Conservation (phyloP, 2,329 filamentous ascomycete genomes). For the Zalaria sp. region DNA sequence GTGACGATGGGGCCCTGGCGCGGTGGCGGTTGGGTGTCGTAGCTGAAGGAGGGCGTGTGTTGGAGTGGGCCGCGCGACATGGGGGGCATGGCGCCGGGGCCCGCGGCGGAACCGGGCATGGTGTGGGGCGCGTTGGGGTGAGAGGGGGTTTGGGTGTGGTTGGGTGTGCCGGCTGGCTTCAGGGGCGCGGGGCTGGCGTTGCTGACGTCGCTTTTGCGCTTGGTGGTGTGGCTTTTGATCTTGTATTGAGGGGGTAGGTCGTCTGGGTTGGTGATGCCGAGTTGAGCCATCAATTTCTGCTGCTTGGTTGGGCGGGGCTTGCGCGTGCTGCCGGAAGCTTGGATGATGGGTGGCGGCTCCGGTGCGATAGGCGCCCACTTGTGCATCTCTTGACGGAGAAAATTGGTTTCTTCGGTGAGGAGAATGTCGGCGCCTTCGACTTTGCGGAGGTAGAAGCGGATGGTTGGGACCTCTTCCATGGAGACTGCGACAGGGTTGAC, state of each 20-base stretch:
- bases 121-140: conserved; percentile 5
- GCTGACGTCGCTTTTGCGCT: conserved; percentile 42
- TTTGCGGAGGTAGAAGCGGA: conserved; percentile 92
- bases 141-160: conserved; percentile 13
- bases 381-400: conserved; percentile 88
- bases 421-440: conserved; percentile 94
- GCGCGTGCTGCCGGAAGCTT: conserved; percentile 78
- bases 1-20: conserved; percentile 4
- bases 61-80: conserved; percentile 11
- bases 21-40: conserved; percentile 7
- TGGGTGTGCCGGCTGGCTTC: conserved; percentile 13
- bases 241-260: conserved; percentile 74
- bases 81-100: conserved; percentile 10
- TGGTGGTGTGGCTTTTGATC: conserved; percentile 59
- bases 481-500: conserved; percentile 65
- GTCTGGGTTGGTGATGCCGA: conserved; percentile 80
- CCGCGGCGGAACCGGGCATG: conserved; percentile 2
- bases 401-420: conserved; percentile 87
- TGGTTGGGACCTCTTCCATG: conserved; percentile 72
- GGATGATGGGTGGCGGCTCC: conserved; percentile 68
- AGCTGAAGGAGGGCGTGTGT: conserved; percentile 12
- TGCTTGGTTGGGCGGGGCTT: conserved; percentile 95
- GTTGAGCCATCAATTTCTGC: conserved; percentile 81
- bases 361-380: conserved; percentile 88
- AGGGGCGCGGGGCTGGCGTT: conserved; percentile 9